Conservation (phyloP, 805 yeast species). For the Candida sanyiensis region DNA sequence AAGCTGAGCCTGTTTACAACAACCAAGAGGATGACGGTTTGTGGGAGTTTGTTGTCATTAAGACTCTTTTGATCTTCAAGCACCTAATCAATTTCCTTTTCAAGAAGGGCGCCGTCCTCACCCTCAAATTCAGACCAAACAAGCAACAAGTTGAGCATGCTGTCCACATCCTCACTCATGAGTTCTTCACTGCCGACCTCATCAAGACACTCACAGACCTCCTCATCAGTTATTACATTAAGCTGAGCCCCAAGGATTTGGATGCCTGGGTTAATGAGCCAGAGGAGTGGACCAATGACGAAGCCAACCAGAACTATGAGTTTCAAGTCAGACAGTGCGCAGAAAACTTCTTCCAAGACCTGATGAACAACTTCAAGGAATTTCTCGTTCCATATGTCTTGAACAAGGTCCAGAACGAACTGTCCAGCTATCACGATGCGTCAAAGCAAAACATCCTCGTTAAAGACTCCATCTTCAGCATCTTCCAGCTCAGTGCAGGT, state of each 20-base stretch:
- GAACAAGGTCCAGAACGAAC: constrained; percentile 46
- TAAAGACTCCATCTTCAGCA: constrained; percentile 76
- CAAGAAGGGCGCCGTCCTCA: constrained; percentile 60
- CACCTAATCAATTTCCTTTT: constrained; percentile 54
- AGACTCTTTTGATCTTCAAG: constrained; percentile 59
- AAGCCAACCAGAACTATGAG: constrained; percentile 71
- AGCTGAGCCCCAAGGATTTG: constrained; percentile 67
- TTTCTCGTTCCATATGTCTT: constrained; percentile 50
- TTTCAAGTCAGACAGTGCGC: constrained; percentile 83
- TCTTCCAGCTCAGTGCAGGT: constrained; percentile 72
- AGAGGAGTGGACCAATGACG: constrained; percentile 89
- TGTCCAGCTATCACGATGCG: constrained; percentile 27
- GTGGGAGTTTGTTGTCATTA: constrained; percentile 72
- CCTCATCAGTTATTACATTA: constrained; percentile 67
- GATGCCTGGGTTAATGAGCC: constrained; percentile 84
- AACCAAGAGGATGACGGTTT: constrained; percentile 50
- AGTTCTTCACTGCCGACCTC: constrained; percentile 53
- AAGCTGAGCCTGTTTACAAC: constrained; percentile 60
- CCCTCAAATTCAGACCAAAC: constrained; percentile 57
- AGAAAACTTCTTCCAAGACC: constrained; percentile 73
- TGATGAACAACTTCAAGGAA: constrained; percentile 58
- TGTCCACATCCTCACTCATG: constrained; percentile 42
- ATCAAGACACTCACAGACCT: constrained; percentile 57
- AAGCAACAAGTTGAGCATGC: constrained; percentile 59
- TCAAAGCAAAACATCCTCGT: constrained; percentile 46